A percentile compares a stretch with the other conserved stretches of the same genome.
phyloP scores from a whole-genome alignment of 2,329 filamentous ascomycete genomes.

The Chaetomium olivaceum region DNA sequence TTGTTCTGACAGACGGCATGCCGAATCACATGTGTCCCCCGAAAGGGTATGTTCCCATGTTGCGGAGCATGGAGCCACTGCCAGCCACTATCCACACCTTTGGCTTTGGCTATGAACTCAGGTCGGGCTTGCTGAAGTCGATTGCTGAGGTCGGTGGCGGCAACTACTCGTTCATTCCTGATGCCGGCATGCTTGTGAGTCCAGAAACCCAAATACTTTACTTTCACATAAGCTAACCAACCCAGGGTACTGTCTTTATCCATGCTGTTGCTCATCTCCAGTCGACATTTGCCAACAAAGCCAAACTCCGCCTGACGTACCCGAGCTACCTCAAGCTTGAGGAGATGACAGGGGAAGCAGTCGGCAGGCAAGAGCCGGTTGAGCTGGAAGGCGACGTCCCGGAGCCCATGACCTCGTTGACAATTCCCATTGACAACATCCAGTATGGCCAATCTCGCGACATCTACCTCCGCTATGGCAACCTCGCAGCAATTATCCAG shows the following conservation, averaged over 20 bases:
- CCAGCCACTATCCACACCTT: conserved; percentile 54
- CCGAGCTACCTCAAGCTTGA: conserved; percentile 41
- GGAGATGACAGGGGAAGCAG: conserved; percentile 43
- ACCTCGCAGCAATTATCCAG: conserved; percentile 5
- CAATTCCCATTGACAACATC: conserved; percentile 51
- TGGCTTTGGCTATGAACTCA: conserved; percentile 53
- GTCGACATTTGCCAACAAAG: conserved; percentile 55
- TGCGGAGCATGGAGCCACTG: conserved; percentile 45
- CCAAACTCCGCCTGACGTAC: conserved; percentile 46
- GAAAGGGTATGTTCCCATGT: conserved; percentile 56
- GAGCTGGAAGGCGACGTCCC: conserved; percentile 23
- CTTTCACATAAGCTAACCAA: neutral
- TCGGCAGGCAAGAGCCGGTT: conserved; percentile 39
- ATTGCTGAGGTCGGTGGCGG: conserved; percentile 59
- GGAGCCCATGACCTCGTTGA: conserved; percentile 34
- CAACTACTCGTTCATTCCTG: conserved; percentile 62
- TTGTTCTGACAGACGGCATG: conserved; percentile 57
- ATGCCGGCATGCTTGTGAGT: conserved; percentile 59
- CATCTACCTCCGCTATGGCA: conserved; percentile 47
- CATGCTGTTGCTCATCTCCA: conserved; percentile 63
- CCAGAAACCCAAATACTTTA: neutral
- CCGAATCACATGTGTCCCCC: conserved; percentile 57
- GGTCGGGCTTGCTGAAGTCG: conserved; percentile 58
- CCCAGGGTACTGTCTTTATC: conserved; percentile 58
- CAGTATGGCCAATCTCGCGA: conserved; percentile 64